Evolutionary conservation across 208 protist species (phyloP).

Genomic region (Willaertia magna): DNA sequence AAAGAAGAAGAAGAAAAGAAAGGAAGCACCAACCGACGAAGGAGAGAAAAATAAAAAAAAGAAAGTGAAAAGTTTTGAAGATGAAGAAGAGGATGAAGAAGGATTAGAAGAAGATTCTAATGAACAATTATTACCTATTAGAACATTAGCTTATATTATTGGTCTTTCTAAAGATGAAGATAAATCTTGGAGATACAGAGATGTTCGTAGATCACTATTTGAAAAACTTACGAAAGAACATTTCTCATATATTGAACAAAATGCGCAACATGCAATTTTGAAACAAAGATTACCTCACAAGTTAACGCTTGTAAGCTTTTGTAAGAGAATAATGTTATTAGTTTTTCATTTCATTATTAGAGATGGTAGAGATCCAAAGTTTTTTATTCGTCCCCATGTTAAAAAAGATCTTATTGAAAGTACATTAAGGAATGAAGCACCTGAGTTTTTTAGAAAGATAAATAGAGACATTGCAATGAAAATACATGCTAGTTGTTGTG

Average conservation of each 20-base stretch:
- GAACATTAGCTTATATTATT: neutral
- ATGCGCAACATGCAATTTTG: neutral
- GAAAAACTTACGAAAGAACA: neutral
- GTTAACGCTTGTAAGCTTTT: neutral
- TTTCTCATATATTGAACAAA: neutral
- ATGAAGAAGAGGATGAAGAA: neutral
- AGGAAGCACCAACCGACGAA: neutral
- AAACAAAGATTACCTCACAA: neutral
- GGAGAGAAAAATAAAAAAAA: no score
- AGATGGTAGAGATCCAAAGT: slow-evolving; percentile 8
- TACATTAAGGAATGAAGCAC: neutral
- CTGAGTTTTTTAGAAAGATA: neutral
- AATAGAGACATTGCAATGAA: neutral
- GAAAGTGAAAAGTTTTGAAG: neutral
- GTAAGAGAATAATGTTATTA: neutral
- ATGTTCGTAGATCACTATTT: neutral
- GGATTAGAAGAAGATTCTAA: neutral
- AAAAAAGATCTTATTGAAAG: neutral
- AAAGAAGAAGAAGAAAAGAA: no score
- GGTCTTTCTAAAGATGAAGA: neutral
- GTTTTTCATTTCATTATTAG: slow-evolving; percentile 2
- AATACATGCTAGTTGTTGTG: neutral
- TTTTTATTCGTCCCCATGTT: neutral
- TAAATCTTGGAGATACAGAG: neutral
- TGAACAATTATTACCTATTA: neutral